A percentile compares a stretch with the other conserved stretches of the same genome.
Conservation (phyloP, 768 basidiomycete genomes). For the Gelatoporia subvermispora region DNA sequence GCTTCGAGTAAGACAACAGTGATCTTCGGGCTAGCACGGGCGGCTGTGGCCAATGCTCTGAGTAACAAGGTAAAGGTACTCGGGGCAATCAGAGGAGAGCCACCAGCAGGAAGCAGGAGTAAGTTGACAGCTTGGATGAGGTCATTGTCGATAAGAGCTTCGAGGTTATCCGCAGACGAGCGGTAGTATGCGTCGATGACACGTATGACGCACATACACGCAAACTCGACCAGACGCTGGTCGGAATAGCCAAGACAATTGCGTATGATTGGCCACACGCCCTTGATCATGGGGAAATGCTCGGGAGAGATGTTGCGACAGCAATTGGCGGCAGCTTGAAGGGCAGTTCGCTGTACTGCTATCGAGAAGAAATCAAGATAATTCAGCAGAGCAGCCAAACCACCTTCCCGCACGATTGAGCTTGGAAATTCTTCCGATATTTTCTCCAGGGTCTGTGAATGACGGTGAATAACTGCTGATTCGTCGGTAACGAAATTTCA, state of each 20-base stretch:
- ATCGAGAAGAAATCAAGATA: conserved; percentile 99
- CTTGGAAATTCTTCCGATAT: conserved; percentile 97
- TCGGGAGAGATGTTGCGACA: conserved; percentile 90
- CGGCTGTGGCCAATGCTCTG: conserved; percentile 82
- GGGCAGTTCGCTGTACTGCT: conserved; percentile 92
- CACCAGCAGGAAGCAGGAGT: conserved; percentile 80
- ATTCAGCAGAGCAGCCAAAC: conserved; percentile 86
- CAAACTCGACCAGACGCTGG: conserved; percentile 95
- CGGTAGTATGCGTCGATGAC: conserved; percentile 91
- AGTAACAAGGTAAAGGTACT: conserved; percentile 88
- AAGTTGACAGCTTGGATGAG: conserved; percentile 81
- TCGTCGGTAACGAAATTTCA: conserved; percentile 19
- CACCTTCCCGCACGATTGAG: conserved; percentile 93
- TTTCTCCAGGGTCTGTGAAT: conserved; percentile 86
- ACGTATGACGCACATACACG: conserved; percentile 91
- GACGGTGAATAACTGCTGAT: conserved; percentile 12
- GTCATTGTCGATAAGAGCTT: conserved; percentile 75
- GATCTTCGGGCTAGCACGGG: conserved; percentile 84
- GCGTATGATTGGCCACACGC: conserved; percentile 89
- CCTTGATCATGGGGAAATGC: conserved; percentile 82
- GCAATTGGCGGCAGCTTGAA: conserved; percentile 96
- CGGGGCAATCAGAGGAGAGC: conserved; percentile 78
- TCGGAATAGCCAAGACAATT: conserved; percentile 91
- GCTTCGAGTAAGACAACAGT: conserved; percentile 84
- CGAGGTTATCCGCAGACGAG: conserved; percentile 78